Conservation (phyloP, 306 rosid species). For the Cucurbita ficifolia region DNA sequence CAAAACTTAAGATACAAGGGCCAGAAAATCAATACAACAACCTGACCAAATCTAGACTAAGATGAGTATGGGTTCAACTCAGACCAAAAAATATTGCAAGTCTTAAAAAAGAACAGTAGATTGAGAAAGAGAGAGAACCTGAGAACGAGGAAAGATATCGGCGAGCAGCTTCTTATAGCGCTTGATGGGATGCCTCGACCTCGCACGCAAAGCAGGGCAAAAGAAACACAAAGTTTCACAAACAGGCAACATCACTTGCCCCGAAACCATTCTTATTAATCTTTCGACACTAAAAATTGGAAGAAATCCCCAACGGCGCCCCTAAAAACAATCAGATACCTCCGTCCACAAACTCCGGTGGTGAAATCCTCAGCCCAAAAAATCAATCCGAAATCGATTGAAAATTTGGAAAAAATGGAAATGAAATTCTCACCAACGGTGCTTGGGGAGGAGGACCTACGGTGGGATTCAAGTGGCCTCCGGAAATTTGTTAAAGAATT, state of each 20-base stretch:
- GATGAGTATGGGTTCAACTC: neutral
- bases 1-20: neutral
- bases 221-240: constrained; percentile 66
- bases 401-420: neutral
- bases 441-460: neutral
- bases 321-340: neutral
- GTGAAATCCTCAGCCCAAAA: neutral
- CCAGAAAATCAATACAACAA: neutral
- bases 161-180: constrained; percentile 65
- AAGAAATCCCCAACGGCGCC: neutral
- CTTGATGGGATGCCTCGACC: constrained; percentile 73
- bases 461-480: neutral
- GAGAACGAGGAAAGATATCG: constrained; percentile 59
- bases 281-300: neutral
- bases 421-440: neutral
- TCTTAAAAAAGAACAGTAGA: neutral
- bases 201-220: constrained; percentile 58
- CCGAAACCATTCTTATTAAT: constrained; percentile 42
- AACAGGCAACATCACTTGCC: constrained; percentile 59
- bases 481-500: neutral
- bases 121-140: constrained; percentile 17
- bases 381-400: neutral
- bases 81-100: neutral
- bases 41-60: neutral
- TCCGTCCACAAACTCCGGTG: neutral